Base-by-base conservation (phyloP, 306 rosid genomes). In the Senna siamea region DNA sequence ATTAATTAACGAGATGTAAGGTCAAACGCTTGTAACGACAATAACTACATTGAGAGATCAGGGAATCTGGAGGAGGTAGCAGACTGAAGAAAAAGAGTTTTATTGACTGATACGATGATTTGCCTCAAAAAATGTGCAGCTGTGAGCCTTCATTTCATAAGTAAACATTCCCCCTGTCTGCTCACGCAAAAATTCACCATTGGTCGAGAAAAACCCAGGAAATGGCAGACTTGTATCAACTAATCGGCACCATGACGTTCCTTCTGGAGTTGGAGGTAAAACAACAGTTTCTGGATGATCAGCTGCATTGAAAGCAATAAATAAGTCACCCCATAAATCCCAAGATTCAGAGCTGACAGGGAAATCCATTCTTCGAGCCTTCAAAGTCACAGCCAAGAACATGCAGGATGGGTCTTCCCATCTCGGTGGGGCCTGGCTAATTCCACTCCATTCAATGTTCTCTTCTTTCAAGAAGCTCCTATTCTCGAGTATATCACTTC, bases 181-280 rank as follows among this genome's bases (percentile, higher is more conserved):
- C 85, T 77, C 80, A 50, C 58, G 43, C 23, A 93, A 82, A 5
- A 79, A 67, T 79, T 85, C 87, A 6, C 96, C 96, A 17, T 43
- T 72, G 48, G 46, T 70, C 0, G 79, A 88, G 87, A 93, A 89
- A 79, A 90, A 90, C 11, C 84, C 93, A 0, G 97, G 97, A 77
- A 84, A 93, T 40, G 92, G 91, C 73, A 88, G 97, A 66, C 90
- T 87, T 0, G 98, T 93, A 65, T 93, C 96, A 2, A 90, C 89
- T 69, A 93, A 66, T 59, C 89, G 80, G 66, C 56, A 64, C 98
- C 97, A 93, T 57, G 68, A 80, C 81, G 64, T 59, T 30, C 91
- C 90, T 76, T 86, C 85, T 8, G 78, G 83, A 15, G 70, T 80
- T 18, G 35, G 55, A 17, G 98, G 93, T 52, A 93, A 84, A 85